Evolutionary conservation across 2,329 filamentous ascomycete species (phyloP).

Genomic region (Aspergillus persii): DNA sequence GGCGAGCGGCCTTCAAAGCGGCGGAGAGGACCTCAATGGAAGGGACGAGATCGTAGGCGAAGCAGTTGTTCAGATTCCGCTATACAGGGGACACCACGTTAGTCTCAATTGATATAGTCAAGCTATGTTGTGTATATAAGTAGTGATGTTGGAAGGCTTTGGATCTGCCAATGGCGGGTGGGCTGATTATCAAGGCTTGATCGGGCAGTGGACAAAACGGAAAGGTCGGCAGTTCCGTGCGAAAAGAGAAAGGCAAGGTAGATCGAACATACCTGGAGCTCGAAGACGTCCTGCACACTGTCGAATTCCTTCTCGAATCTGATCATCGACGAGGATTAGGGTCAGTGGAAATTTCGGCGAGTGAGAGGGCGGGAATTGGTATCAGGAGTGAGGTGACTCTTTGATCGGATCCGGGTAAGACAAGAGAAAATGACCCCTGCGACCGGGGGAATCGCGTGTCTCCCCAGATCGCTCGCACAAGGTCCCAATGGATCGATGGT

Average conservation of each 20-base stretch:
- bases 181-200: conserved; percentile 14
- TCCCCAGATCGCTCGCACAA: conserved; percentile 8
- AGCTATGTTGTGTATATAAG: neutral
- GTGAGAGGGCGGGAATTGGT: neutral
- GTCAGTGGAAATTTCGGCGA: neutral
- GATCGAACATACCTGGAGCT: conserved; percentile 79
- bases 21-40: conserved; percentile 86
- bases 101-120: conserved; percentile 6
- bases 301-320: conserved; percentile 99
- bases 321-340: conserved; percentile 39
- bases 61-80: conserved; percentile 98
- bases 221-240: neutral
- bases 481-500: conserved; percentile 24
- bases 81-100: conserved; percentile 35
- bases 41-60: conserved; percentile 99
- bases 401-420: neutral
- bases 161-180: conserved; percentile 15
- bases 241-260: neutral
- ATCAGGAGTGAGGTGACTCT: conserved; percentile 9
- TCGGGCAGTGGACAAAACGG: conserved; percentile 7
- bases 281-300: conserved; percentile 94
- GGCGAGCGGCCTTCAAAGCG: conserved; percentile 86
- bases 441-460: conserved; percentile 10
- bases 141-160: neutral
- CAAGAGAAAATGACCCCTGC: conserved; percentile 7